Conservation (phyloP, 2,329 filamentous ascomycete genomes). For the Penicillium sp. region DNA sequence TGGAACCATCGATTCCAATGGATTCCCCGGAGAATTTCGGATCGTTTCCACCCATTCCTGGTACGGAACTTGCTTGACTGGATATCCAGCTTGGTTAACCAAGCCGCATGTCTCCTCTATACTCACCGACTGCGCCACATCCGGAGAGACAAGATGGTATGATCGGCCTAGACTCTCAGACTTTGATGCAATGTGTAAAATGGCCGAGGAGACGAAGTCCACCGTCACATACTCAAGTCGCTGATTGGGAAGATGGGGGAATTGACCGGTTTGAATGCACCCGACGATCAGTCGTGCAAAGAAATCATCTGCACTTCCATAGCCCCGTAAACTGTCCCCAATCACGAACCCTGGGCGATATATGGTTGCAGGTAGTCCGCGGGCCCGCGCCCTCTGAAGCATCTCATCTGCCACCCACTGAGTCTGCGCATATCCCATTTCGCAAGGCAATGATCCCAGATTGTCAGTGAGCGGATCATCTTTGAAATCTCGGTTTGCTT, state of each 20-base stretch:
- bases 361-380: conserved; percentile 67
- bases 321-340: conserved; percentile 63
- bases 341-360: conserved; percentile 76
- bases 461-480: conserved; percentile 13
- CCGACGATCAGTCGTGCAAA: conserved; percentile 75
- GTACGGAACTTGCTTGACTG: background rate
- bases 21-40: background rate
- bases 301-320: conserved; percentile 72
- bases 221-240: conserved; percentile 14
- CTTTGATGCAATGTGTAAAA: conserved; percentile 11
- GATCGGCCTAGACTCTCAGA: conserved; percentile 10
- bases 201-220: conserved; percentile 11
- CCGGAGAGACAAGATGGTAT: conserved; percentile 13
- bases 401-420: conserved; percentile 73
- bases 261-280: conserved; percentile 64
- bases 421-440: conserved; percentile 77
- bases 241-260: conserved; percentile 11
- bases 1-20: conserved; percentile 20
- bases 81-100: conserved; percentile 4
- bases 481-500: conserved; percentile 2
- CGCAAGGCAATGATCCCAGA: conserved; percentile 41
- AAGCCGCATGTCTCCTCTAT: conserved; percentile 6
- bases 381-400: conserved; percentile 66
- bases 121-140: conserved; percentile 5
- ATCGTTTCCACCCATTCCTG: background rate